Conservation (phyloP, 805 yeast species). For the Candida ficus region DNA sequence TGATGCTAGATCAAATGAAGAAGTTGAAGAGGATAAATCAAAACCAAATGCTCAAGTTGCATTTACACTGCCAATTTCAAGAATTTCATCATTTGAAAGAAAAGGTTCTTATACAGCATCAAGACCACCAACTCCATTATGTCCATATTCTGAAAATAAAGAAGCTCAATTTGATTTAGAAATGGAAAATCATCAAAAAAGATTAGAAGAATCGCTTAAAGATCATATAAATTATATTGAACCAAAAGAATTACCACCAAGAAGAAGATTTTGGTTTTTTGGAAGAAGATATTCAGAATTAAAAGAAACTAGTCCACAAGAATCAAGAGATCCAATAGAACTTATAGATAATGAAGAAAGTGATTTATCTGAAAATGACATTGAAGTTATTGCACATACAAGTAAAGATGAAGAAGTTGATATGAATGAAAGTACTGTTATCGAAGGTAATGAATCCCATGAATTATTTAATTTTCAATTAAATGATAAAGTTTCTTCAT, state of each 20-base stretch:
- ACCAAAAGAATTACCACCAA: slow-evolving; percentile 3
- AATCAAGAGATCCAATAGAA: neutral
- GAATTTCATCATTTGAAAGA: slow-evolving; percentile 4
- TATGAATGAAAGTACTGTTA: too few species aligned
- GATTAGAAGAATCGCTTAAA: slow-evolving; percentile 3
- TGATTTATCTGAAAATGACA: slow-evolving; percentile 2
- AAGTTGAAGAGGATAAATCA: neutral
- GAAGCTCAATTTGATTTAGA: neutral
- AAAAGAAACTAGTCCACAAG: neutral
- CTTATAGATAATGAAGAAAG: slow-evolving; percentile 1
- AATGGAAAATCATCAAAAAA: slow-evolving; percentile 3
- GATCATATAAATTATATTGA: slow-evolving; percentile 13
- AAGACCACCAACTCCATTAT: neutral
- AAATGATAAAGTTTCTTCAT: slow-evolving; percentile 7
- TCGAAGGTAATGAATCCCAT: too few species aligned
- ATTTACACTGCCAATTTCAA: neutral
- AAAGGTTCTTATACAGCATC: neutral
- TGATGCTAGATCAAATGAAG: neutral
- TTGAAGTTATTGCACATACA: slow-evolving; percentile 14
- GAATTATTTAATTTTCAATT: slow-evolving; percentile 2
- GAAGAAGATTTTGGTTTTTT: slow-evolving; percentile 12
- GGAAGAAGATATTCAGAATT: slow-evolving; percentile 7
- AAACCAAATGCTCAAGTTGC: neutral
- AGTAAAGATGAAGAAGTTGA: neutral
- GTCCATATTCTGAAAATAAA: neutral